These are phyloP conservation scores for Clitopilus hobsonii DNA, from an alignment of 768 basidiomycete species.

Conservation along the genomic window DNA sequence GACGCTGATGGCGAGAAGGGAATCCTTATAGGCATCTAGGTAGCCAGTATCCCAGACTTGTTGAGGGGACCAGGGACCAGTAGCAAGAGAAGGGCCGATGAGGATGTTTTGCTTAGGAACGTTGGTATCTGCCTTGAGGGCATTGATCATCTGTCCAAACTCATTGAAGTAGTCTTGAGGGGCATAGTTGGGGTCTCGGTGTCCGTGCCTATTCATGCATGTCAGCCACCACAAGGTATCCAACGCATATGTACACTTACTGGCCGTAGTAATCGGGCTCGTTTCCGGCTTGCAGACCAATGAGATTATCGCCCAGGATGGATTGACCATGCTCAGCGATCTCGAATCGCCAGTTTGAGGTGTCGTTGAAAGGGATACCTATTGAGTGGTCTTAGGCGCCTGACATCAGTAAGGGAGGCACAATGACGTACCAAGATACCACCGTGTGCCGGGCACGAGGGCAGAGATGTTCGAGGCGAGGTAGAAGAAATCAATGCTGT, in stretches of 20 bases:
- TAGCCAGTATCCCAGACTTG: constrained; percentile 48
- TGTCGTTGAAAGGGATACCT: constrained; percentile 65
- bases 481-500: constrained; percentile 63
- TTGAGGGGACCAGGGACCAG: constrained; percentile 44
- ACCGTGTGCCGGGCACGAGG: constrained; percentile 49
- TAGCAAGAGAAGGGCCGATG: constrained; percentile 62
- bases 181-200: constrained; percentile 19
- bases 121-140: constrained; percentile 28
- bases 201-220: constrained; percentile 12
- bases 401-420: neutral
- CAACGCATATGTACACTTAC: constrained; percentile 12
- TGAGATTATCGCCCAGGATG: constrained; percentile 59
- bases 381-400: no score
- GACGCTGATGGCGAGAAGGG: constrained; percentile 42
- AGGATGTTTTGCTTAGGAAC: constrained; percentile 38
- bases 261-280: constrained; percentile 71
- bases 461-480: constrained; percentile 56
- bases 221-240: constrained; percentile 2
- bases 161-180: constrained; percentile 45
- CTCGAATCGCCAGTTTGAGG: constrained; percentile 44
- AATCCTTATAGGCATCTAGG: constrained; percentile 34
- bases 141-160: constrained; percentile 36
- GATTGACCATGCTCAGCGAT: constrained; percentile 55
- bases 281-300: constrained; percentile 72
- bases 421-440: constrained; percentile 50